Evolutionary conservation across 1,284 basidiomycete species (phyloP), one percentile per base, ranked within the genome.

Genomic region (Ganoderma boninense): DNA sequence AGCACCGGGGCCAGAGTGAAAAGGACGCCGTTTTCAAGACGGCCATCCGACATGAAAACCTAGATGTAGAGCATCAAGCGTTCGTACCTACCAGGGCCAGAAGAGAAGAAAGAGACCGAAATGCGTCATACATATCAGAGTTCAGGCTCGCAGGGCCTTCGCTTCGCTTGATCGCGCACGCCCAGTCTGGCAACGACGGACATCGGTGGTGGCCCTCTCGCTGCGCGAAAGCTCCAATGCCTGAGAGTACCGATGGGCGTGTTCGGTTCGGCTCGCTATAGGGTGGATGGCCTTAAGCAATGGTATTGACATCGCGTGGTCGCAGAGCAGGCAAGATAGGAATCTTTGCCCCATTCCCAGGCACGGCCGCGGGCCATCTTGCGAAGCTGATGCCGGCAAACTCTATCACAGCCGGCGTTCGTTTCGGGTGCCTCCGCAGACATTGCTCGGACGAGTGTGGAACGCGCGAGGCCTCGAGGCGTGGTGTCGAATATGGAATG

Each of bases 351-450:
- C 38, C 35, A 35, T 23, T 60, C 57, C 57, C 57, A 60, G 57
- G 35, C 38, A 40, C 57, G 38, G 38, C 35, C 57, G 57, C 57
- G 38, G 56, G 14, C 16, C 56, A 57, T 35, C 56, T 35, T 29
- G 35, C 57, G 57, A 60, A 40, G 35, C 57, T 38, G 57, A 60
- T 60, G 57, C 4, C 29, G 29, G 7, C 29, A 8, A 40, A 38
- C 57, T 20, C 57, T 60, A 60, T 60, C 38, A 60, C 57, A 20
- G 35, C n/a, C 35, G 13, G 57, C 54, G 54, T 60, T 40, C 57
- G 32, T 60, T 60, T 40, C 57, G 57, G 57, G 57, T 13, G 57
- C 8, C 35, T 13, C 57, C 57, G 57, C 32, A 40, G 57, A 60
- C 57, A 40, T 57, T 57, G 54, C 32, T 35, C 18, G 18, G 29